Conservation (phyloP, 352 stramenopile species). For the Phytophthora ramorum region DNA sequence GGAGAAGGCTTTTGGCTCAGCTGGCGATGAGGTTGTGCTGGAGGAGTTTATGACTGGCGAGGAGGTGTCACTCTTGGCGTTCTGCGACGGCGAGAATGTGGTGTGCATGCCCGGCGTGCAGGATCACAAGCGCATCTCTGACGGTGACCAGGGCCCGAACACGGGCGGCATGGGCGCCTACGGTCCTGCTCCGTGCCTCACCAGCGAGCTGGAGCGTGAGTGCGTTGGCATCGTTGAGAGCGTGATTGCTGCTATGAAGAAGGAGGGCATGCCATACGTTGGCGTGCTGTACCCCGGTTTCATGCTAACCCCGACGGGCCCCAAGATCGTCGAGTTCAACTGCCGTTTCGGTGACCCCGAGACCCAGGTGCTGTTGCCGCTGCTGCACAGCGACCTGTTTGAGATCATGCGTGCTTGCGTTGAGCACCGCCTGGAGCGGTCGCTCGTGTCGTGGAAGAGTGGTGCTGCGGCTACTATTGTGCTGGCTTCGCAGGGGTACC, state of each 20-base stretch:
- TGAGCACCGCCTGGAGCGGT: conserved; percentile 90
- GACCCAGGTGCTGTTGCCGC: conserved; percentile 97
- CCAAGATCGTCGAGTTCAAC: conserved; percentile 99
- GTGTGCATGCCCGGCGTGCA: conserved; percentile 97
- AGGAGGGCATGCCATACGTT: conserved; percentile 97
- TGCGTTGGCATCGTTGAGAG: conserved; percentile 90
- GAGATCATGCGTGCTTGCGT: conserved; percentile 97
- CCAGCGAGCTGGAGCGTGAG: conserved; percentile 90
- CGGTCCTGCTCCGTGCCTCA: conserved; percentile 96
- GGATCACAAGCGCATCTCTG: conserved; percentile 99
- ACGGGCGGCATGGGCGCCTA: conserved; percentile 99
- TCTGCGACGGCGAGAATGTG: conserved; percentile 97
- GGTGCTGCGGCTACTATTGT: conserved; percentile 96
- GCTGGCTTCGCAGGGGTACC: conserved; percentile 97
- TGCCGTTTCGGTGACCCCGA: conserved; percentile 99
- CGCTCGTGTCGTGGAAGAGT: conserved; percentile 92
- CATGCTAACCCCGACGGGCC: conserved; percentile 93
- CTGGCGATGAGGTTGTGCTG: conserved; percentile 97
- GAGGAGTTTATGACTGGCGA: conserved; percentile 98
- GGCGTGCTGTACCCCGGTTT: conserved; percentile 99
- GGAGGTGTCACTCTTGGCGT: conserved; percentile 98
- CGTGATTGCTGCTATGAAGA: conserved; percentile 85
- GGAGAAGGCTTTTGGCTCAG: conserved; percentile 95
- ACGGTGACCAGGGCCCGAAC: conserved; percentile 98
- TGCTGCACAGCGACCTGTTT: conserved; percentile 98